Percentiles rank a stretch among this genome's conserved stretches.
phyloP scores from a whole-genome alignment of 805 yeast genomes.

The Teunomyces panamensis region DNA sequence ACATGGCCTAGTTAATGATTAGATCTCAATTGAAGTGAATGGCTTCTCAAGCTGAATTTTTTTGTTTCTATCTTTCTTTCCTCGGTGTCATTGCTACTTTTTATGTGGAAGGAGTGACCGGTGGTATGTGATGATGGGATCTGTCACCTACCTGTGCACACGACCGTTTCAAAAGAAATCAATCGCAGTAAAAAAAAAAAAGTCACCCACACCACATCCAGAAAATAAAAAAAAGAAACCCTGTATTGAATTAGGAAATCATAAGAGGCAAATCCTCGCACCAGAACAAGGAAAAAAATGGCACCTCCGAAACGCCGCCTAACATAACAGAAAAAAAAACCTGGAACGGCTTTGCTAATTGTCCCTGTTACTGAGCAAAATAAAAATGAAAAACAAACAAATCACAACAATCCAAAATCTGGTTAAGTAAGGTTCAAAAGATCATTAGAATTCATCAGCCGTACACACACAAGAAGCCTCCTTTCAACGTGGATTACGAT shows the following conservation, averaged over 20 bases:
- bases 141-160: not conserved
- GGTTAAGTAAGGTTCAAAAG: not conserved
- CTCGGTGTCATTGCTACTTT: no score
- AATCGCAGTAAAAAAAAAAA: not conserved
- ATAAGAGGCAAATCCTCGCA: not conserved
- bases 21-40: no score
- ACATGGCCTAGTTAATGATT: no score
- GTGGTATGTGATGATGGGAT: not conserved
- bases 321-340: not conserved
- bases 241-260: not conserved
- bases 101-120: not conserved
- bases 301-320: not conserved
- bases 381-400: not conserved
- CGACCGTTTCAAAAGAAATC: slow-evolving; percentile 2
- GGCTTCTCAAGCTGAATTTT: no score
- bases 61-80: no score
- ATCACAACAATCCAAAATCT: not conserved
- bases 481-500: no score
- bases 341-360: not conserved
- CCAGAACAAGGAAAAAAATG: not conserved
- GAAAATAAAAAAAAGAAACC: slow-evolving; percentile 1
- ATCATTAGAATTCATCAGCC: not conserved
- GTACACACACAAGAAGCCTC: not conserved
- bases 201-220: not conserved
- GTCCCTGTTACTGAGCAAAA: not conserved